Conservation (phyloP, 2,329 filamentous ascomycete species). For the Sporothrix brunneoviolacea region DNA sequence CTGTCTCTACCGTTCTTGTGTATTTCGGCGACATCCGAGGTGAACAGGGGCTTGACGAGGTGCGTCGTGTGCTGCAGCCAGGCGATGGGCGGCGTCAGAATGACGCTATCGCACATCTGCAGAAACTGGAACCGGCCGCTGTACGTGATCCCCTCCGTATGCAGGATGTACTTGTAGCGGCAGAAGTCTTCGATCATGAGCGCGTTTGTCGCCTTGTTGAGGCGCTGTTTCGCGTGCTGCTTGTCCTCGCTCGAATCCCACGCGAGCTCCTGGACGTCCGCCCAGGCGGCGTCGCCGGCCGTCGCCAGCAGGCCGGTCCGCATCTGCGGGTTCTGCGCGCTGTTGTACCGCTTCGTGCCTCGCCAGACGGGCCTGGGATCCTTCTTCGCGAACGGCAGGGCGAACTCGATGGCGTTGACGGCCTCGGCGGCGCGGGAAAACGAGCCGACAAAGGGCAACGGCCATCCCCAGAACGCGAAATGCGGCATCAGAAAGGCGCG, state of each 20-base stretch:
- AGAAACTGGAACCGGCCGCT: constrained; percentile 41
- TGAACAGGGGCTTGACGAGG: constrained; percentile 34
- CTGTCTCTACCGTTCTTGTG: not conserved
- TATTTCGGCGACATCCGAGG: not conserved
- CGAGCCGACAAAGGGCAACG: constrained; percentile 42
- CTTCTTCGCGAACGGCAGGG: constrained; percentile 27
- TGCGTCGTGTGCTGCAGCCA: constrained; percentile 42
- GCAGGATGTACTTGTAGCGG: constrained; percentile 38
- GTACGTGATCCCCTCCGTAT: constrained; percentile 44
- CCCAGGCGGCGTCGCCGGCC: constrained; percentile 35
- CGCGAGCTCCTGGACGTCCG: constrained; percentile 39
- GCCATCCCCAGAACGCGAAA: constrained; percentile 51
- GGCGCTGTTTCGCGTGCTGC: constrained; percentile 1
- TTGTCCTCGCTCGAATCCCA: constrained; percentile 26
- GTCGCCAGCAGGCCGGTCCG: constrained; percentile 34
- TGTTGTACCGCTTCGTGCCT: constrained; percentile 46
- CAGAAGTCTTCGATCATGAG: constrained; percentile 44
- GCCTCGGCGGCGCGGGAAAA: constrained; percentile 32
- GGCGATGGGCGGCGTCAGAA: constrained; percentile 37
- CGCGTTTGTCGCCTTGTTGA: constrained; percentile 35
- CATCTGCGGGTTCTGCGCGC: constrained; percentile 32
- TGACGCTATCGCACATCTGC: constrained; percentile 37
- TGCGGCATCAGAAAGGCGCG: constrained; percentile 47
- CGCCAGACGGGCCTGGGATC: constrained; percentile 42
- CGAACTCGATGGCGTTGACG: constrained; percentile 32